Conservation (phyloP, 306 rosid genomes). For the Cucurbita ficifolia region DNA sequence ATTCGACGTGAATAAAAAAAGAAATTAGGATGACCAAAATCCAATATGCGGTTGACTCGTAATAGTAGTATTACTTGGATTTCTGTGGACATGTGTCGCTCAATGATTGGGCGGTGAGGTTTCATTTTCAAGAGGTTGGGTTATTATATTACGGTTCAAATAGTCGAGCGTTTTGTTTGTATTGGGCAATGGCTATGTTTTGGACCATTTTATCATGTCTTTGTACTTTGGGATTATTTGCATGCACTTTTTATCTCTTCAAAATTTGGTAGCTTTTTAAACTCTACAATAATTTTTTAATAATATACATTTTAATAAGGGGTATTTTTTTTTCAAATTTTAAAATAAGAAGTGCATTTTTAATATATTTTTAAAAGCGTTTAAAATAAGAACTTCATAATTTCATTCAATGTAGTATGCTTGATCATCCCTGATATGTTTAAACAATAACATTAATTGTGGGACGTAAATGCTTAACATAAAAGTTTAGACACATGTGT, state of each 20-base stretch:
- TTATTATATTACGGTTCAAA: neutral
- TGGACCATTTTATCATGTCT: slow-evolving; percentile 1
- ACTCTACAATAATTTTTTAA: neutral
- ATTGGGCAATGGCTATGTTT: neutral
- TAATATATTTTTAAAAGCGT: no score
- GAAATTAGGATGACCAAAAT: neutral
- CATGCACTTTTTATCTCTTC: neutral
- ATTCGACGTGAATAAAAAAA: neutral
- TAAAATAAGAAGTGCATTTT: no score
- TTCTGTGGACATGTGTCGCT: neutral
- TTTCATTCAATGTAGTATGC: no score
- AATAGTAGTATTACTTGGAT: neutral
- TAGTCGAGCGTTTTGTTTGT: neutral
- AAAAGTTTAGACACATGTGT: no score
- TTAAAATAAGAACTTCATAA: no score
- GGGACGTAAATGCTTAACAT: no score
- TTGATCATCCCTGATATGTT: no score
- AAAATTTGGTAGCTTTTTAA: neutral
- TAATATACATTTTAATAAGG: neutral
- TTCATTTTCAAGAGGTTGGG: neutral
- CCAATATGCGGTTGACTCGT: neutral
- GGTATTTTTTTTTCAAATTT: neutral
- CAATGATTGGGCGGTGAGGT: neutral
- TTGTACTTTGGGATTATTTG: neutral
- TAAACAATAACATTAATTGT: no score